These are phyloP conservation scores for Vaccinium myrtillus DNA, from an alignment of 148 eudicot genomes.

Conservation along the genomic window DNA sequence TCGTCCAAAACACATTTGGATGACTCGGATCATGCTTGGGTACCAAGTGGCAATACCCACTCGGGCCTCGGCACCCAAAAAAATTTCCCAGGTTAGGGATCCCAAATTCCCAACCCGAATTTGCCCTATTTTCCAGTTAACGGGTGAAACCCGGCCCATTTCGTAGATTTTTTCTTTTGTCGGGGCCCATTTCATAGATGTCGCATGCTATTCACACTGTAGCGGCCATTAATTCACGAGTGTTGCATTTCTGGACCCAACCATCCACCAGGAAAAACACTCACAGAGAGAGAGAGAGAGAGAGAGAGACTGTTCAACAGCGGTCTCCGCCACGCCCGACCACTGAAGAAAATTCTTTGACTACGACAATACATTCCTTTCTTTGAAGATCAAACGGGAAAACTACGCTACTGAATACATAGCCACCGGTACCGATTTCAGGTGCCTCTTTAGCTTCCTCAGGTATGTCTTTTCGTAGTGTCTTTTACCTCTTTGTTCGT, in stretches of 20 bases:
- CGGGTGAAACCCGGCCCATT: no score
- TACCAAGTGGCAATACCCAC: no score
- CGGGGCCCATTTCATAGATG: neutral
- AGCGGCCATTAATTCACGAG: neutral
- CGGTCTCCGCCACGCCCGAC: neutral
- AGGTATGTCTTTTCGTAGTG: neutral
- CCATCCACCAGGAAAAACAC: neutral
- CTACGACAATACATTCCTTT: neutral
- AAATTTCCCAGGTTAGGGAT: no score
- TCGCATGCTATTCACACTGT: neutral
- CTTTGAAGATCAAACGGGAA: neutral
- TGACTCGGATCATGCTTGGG: no score
- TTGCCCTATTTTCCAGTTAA: no score
- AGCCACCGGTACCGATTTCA: neutral
- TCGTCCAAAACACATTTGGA: no score
- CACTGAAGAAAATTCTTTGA: neutral
- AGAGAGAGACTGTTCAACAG: neutral
- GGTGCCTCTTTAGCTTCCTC: neutral
- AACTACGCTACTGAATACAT: neutral
- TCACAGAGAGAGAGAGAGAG: no score
- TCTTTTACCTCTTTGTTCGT: neutral
- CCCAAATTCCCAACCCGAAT: no score
- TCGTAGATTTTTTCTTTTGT: no score
- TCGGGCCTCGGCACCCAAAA: no score
- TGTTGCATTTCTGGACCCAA: neutral